Conservation (phyloP, 2,329 filamentous ascomycete genomes). For the Anthostomella pinea region DNA sequence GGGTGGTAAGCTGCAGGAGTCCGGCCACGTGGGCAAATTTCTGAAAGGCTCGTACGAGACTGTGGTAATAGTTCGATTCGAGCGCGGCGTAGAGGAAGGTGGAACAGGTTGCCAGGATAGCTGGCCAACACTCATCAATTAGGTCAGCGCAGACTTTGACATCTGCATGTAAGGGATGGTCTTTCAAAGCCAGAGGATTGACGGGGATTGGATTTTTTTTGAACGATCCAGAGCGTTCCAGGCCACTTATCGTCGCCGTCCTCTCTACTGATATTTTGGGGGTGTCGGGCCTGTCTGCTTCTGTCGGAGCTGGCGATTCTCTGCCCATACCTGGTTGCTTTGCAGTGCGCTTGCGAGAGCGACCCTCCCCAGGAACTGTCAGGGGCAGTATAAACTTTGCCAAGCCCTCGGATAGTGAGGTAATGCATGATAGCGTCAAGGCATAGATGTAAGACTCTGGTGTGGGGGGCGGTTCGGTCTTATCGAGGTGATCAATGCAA, state of each 20-base stretch:
- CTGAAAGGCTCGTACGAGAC: constrained; percentile 87
- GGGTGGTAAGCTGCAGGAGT: constrained; percentile 76
- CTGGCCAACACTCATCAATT: constrained; percentile 92
- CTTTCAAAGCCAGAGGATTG: constrained; percentile 75
- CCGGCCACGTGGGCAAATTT: constrained; percentile 94
- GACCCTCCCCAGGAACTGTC: constrained; percentile 72
- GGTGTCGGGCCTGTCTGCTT: constrained; percentile 34
- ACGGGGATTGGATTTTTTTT: constrained; percentile 75
- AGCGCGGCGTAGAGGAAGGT: constrained; percentile 91
- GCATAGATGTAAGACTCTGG: constrained; percentile 95
- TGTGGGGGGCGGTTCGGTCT: constrained; percentile 74
- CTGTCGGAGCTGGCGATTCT: constrained; percentile 40
- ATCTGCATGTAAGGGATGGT: constrained; percentile 67
- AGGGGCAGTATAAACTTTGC: constrained; percentile 91
- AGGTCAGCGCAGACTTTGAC: constrained; percentile 77
- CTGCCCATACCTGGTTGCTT: constrained; percentile 41
- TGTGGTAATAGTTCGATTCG: constrained; percentile 91
- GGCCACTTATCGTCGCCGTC: constrained; percentile 25
- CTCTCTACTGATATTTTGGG: constrained; percentile 30
- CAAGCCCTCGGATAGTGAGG: constrained; percentile 83
- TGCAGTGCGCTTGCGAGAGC: constrained; percentile 49
- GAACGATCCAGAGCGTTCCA: constrained; percentile 64
- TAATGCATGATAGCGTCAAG: constrained; percentile 83
- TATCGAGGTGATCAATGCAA: constrained; percentile 93
- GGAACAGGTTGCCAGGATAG: constrained; percentile 89